Conservation (phyloP, 768 basidiomycete genomes). For the Russula compacta region DNA sequence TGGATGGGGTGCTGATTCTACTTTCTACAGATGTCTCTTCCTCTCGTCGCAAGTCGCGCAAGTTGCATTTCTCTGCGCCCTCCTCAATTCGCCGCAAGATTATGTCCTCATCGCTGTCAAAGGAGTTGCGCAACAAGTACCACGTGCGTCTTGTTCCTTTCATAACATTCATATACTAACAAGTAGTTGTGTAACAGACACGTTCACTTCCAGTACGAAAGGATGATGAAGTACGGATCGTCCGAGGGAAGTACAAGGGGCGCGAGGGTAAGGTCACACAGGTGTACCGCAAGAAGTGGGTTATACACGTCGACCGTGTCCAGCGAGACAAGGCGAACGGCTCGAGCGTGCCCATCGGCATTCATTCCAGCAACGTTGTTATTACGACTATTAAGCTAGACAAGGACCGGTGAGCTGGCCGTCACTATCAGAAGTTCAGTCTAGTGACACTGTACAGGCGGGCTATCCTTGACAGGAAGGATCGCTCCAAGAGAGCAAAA, state of each 20-base stretch:
- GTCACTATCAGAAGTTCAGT: background rate
- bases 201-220: slow-evolving; percentile 94
- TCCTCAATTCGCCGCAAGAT: slow-evolving; percentile 94
- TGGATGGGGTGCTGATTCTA: slow-evolving; percentile 24
- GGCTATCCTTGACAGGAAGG: slow-evolving; percentile 81
- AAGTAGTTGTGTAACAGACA: slow-evolving; percentile 37
- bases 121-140: slow-evolving; percentile 90
- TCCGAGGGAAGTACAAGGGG: slow-evolving; percentile 97
- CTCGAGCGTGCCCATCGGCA: slow-evolving; percentile 84
- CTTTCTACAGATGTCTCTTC: slow-evolving; percentile 65
- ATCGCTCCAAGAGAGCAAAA: slow-evolving; percentile 54
- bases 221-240: slow-evolving; percentile 96
- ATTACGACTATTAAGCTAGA: slow-evolving; percentile 89
- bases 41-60: slow-evolving; percentile 95
- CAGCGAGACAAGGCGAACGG: slow-evolving; percentile 97
- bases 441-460: slow-evolving; percentile 37
- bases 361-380: slow-evolving; percentile 95
- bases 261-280: slow-evolving; percentile 97
- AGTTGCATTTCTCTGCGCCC: slow-evolving; percentile 94
- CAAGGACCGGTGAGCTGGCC: slow-evolving; percentile 61
- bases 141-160: slow-evolving; percentile 40
- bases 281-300: slow-evolving; percentile 99
- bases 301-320: slow-evolving; percentile 97
- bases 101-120: slow-evolving; percentile 93
- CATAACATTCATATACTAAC: background rate